Base-by-base conservation (phyloP, 2,329 filamentous ascomycete genomes). In the Colletotrichum paranaense region DNA sequence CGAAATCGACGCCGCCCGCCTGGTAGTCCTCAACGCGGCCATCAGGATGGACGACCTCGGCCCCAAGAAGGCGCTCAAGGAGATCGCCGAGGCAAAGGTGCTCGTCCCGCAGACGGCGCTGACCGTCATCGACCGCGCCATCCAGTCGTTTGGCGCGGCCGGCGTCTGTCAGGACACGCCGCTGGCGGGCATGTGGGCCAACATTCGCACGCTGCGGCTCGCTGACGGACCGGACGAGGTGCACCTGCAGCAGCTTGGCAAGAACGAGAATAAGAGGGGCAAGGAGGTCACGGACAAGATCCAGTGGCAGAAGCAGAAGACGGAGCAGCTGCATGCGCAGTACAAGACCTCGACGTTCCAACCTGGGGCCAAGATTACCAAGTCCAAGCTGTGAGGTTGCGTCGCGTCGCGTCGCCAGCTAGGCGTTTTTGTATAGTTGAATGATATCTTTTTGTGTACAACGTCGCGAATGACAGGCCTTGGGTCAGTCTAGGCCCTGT, bases 181-280 rank as follows among this genome's bases (percentile, higher is more conserved):
- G 24, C 87, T 99, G 76, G 95, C 95, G 14, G 89, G 88, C 81
- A 92, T 95, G 90, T 97, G 94, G 92, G 91, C 94, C 24, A 86
- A 89, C 74, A 94, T 95, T 79, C 88, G 95, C 72, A 98, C 95
- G 7, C 88, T 98, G 83, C 89, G 94, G 74, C 90, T 98, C 77
- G 95, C 95, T 0, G 97, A 99, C 83, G 97, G 97, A 0, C 97
- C 97, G 0, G 97, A 99, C 84, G 97, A 99, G 90, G 97, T 98
- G 74, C 97, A 97, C 82, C 84, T 95, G 76, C 87, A 94, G 81
- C 94, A 97, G 85, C 87, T 97, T 86, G 94, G 94, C 19, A 88
- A 89, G 77, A 95, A 95, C 77, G 94, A 97, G 88, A 95, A 95
- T 82, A 93, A 89, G 83, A 89, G 90, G 76, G 92, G 91, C 69